Evolutionary conservation across 768 basidiomycete genomes (phyloP).

Genomic region (Amanita exitialis): DNA sequence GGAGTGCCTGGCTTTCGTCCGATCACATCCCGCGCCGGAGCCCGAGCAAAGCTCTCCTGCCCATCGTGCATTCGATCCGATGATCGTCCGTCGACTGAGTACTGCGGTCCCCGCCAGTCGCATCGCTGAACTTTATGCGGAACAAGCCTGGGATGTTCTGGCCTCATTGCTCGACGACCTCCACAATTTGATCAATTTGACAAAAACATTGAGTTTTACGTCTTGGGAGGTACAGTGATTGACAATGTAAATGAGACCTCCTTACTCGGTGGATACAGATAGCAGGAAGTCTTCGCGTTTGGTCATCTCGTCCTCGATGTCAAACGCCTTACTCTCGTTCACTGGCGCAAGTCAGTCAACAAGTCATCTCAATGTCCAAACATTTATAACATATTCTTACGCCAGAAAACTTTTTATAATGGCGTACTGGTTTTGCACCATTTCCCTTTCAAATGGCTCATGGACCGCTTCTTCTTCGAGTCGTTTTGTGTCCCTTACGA

Average conservation of each 20-base stretch:
- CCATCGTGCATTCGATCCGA: slow-evolving; percentile 50
- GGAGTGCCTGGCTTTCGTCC: slow-evolving; percentile 29
- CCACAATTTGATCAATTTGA: slow-evolving; percentile 39
- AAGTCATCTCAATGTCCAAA: neutral
- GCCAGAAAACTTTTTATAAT: slow-evolving; percentile 49
- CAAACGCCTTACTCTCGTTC: slow-evolving; percentile 49
- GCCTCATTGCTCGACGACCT: slow-evolving; percentile 42
- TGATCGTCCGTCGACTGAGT: slow-evolving; percentile 54
- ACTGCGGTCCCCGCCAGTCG: slow-evolving; percentile 63
- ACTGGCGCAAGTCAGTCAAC: slow-evolving; percentile 40
- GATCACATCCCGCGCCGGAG: slow-evolving; percentile 23
- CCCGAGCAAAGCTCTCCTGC: slow-evolving; percentile 37
- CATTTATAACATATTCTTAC: neutral
- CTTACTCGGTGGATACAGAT: slow-evolving; percentile 1
- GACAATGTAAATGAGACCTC: neutral
- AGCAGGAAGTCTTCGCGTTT: slow-evolving; percentile 10
- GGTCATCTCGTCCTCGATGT: neutral
- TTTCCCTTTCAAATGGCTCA: slow-evolving; percentile 41
- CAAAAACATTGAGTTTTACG: slow-evolving; percentile 30
- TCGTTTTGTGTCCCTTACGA: slow-evolving; percentile 47
- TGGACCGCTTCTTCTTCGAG: slow-evolving; percentile 57
- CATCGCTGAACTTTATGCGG: slow-evolving; percentile 36
- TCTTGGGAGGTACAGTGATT: slow-evolving; percentile 50
- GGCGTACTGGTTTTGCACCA: slow-evolving; percentile 42
- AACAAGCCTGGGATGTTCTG: slow-evolving; percentile 42